Conservation (phyloP, 2,329 filamentous ascomycete species). For the Uncinocarpus reesii region DNA sequence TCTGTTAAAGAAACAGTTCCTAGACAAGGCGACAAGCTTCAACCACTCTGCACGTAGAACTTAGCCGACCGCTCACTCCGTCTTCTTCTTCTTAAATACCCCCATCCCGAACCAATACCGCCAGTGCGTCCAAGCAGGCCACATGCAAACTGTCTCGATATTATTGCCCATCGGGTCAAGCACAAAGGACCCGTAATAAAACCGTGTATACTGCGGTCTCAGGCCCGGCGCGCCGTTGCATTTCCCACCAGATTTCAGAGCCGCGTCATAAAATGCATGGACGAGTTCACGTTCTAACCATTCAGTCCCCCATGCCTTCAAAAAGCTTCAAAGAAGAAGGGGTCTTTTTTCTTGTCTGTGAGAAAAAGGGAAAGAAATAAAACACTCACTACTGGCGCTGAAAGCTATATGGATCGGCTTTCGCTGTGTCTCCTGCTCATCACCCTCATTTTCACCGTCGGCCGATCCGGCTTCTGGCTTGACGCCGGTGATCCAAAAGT, state of each 20-base stretch:
- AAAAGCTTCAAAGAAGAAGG: neutral
- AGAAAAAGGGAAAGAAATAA: neutral
- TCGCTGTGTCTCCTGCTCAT: slow-evolving; percentile 7
- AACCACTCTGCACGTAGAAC: neutral
- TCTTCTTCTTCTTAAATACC: slow-evolving; percentile 14
- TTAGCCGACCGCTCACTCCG: neutral
- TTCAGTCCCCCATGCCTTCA: no score
- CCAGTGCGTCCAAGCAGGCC: slow-evolving; percentile 17
- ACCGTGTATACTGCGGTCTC: slow-evolving; percentile 36
- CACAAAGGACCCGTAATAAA: slow-evolving; percentile 45
- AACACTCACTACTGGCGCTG: slow-evolving; percentile 19
- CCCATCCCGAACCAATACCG: slow-evolving; percentile 18
- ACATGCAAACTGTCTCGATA: slow-evolving; percentile 38
- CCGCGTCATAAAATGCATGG: slow-evolving; percentile 39
- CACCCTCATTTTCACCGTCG: slow-evolving; percentile 9
- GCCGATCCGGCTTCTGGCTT: neutral
- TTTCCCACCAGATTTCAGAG: slow-evolving; percentile 37
- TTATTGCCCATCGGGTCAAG: slow-evolving; percentile 45
- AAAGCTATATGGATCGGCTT: slow-evolving; percentile 22
- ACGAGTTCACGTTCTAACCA: slow-evolving; percentile 35
- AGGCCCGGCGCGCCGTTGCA: slow-evolving; percentile 43
- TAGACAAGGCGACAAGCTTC: neutral
- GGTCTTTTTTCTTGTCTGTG: no score
- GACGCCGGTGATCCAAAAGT: slow-evolving; percentile 25
- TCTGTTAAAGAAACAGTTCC: neutral